Evolutionary conservation across 2,329 filamentous ascomycete species (phyloP).

Genomic region (Phialophora tarda): DNA sequence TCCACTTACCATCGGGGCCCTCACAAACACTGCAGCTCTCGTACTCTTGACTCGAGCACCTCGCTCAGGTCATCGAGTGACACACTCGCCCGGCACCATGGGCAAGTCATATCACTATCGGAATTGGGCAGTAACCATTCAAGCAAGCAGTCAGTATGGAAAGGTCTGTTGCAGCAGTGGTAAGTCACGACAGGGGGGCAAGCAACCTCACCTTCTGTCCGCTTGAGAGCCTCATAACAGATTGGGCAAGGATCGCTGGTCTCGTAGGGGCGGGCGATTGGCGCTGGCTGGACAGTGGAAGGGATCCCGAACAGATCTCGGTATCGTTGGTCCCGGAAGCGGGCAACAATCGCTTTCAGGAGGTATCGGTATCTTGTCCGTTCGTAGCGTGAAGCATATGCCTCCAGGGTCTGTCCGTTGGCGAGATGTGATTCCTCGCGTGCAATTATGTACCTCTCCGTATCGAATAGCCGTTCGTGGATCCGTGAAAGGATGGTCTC

Average conservation of each 20-base stretch:
- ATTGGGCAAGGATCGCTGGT: background rate
- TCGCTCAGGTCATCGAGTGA: background rate
- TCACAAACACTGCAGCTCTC: background rate
- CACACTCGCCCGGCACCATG: background rate
- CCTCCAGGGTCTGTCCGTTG: background rate
- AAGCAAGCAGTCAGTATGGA: conserved; percentile 2
- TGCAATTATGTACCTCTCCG: background rate
- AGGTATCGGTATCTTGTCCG: background rate
- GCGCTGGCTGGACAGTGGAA: background rate
- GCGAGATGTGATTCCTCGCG: background rate
- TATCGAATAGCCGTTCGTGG: background rate
- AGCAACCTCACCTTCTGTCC: background rate
- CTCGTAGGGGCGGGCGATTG: background rate
- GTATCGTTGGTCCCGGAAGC: background rate
- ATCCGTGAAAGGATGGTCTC: background rate
- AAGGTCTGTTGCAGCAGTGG: conserved; percentile 1
- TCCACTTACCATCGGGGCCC: background rate
- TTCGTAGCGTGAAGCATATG: background rate
- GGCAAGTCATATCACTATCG: background rate
- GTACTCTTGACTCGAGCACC: background rate
- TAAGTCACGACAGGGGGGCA: background rate
- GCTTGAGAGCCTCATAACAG: background rate
- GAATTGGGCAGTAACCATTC: background rate
- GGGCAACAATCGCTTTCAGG: background rate
- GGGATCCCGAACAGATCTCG: background rate